Conservation (phyloP, 768 basidiomycete species). For the Xanthoconium purpureum region DNA sequence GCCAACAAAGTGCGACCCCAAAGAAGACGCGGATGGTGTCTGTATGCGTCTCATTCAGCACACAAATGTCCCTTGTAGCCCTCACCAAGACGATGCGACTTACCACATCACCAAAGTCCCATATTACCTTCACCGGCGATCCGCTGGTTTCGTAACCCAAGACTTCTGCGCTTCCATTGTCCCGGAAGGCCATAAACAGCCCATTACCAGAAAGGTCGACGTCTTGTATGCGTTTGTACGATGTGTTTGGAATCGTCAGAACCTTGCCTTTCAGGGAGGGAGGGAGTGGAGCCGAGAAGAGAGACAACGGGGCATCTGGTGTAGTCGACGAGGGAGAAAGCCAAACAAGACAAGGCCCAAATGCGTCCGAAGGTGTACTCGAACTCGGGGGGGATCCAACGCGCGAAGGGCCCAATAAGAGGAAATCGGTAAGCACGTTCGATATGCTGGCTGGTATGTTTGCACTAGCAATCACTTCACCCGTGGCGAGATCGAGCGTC, state of each 20-base stretch:
- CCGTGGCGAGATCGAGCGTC: constrained; percentile 53
- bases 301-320: constrained; percentile 10
- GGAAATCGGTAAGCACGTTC: constrained; percentile 34
- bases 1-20: constrained; percentile 57
- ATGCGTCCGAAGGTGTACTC: background rate
- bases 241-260: constrained; percentile 37
- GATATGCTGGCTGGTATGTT: constrained; percentile 53
- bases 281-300: constrained; percentile 42
- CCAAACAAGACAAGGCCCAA: constrained; percentile 34
- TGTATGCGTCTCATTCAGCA: constrained; percentile 19
- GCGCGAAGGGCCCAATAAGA: constrained; percentile 31
- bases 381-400: constrained; percentile 1
- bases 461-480: constrained; percentile 45
- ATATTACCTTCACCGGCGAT: constrained; percentile 42
- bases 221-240: constrained; percentile 56
- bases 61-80: background rate
- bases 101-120: constrained; percentile 59
- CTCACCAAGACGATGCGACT: constrained; percentile 4
- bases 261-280: constrained; percentile 51
- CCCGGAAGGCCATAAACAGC: constrained; percentile 54
- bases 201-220: constrained; percentile 57
- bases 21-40: constrained; percentile 40
- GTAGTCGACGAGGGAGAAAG: constrained; percentile 23
- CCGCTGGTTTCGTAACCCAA: constrained; percentile 42
- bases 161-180: constrained; percentile 56